Base-by-base conservation (phyloP, 108 stramenopile species). In the Nitzschia sp. region DNA sequence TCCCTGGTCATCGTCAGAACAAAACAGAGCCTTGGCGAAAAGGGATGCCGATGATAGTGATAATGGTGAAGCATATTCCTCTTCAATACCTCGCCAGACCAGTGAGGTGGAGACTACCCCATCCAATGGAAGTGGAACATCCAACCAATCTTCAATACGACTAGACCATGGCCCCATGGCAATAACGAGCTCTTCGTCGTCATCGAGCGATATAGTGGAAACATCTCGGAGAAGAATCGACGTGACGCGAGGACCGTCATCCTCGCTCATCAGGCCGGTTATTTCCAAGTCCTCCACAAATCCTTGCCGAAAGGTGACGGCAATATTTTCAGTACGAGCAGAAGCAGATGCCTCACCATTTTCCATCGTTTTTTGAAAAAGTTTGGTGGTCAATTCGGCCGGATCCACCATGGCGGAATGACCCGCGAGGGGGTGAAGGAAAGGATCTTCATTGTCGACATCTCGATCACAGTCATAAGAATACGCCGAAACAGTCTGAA, bases 91-190 rank as follows among this genome's bases (percentile, higher is more conserved):
- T 45, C 50, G 13, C 21, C 53, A 73, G 9, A 73, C 8, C 28
- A 73, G 31, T 2, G 73, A 73, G 15, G 73, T 73, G 0, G 73
- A 73, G 3, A 48, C 6, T 3, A 73, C 66, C 11, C 73, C 73
- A 32, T 73, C 73, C 25, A 73, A 67, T 19, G 73, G 73, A 54
- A 60, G 66, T 27, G 73, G 73, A 32, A 59, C 59, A 26, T 41
- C 73, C 3, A 73, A 21, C 73, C 73, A 73, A 41, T 73, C 73
- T 38, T 73, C 73, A 15, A 73, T 47, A 1, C 45, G 29, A 57
- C 29, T 28, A 0, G 56, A 34, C 73, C 73, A 73, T n/a, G 73
- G 48, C 5, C 73, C 73, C n/a, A 68, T 50, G 29, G 66, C 45
- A 67, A 73, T 53, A 21, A 73, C 73, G 33, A 73, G 16, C 6